phyloP scores from a whole-genome alignment of 768 basidiomycete genomes.

The Coprinopsis marcescibilis region DNA sequence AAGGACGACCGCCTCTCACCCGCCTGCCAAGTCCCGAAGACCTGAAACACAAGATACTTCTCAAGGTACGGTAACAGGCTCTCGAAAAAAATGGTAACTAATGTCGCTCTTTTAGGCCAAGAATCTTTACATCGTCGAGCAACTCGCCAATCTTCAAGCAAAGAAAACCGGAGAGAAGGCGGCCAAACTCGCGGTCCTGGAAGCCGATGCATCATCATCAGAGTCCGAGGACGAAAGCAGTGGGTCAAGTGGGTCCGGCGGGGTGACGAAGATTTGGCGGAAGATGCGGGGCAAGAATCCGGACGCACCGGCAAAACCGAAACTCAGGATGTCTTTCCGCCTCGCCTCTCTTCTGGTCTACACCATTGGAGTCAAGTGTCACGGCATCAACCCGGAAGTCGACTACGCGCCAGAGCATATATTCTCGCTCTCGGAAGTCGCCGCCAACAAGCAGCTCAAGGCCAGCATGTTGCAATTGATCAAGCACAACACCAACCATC shows the following conservation, averaged over 20 bases:
- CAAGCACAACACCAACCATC: conserved; percentile 78
- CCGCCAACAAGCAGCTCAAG: conserved; percentile 71
- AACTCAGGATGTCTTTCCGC: conserved; percentile 67
- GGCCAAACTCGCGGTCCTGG: conserved; percentile 69
- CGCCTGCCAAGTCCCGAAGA: conserved; percentile 80
- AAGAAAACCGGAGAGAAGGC: conserved; percentile 59
- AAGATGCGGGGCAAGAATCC: conserved; percentile 20
- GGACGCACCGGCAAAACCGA: conserved; percentile 28
- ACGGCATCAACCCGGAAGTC: conserved; percentile 75
- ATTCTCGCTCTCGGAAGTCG: conserved; percentile 87
- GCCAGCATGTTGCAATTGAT: conserved; percentile 64
- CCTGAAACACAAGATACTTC: conserved; percentile 68
- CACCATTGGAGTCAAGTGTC: conserved; percentile 93
- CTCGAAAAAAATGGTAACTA: not conserved
- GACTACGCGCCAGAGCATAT: conserved; percentile 83
- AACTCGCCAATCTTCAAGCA: conserved; percentile 60
- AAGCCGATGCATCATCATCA: conserved; percentile 16
- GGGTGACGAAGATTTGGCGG: conserved; percentile 21
- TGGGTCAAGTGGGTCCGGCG: conserved; percentile 11
- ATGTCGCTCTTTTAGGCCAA: conserved; percentile 42
- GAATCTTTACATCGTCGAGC: conserved; percentile 74
- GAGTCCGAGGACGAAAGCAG: conserved; percentile 12
- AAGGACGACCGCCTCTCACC: conserved; percentile 41
- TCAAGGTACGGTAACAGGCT: conserved; percentile 60
- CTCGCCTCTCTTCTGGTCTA: conserved; percentile 81